A percentile compares a stretch with the other conserved stretches of the same genome.
These are phyloP conservation scores for Hortiboletus rubellus DNA, from an alignment of 1,284 basidiomycete species.

Conservation along the genomic window DNA sequence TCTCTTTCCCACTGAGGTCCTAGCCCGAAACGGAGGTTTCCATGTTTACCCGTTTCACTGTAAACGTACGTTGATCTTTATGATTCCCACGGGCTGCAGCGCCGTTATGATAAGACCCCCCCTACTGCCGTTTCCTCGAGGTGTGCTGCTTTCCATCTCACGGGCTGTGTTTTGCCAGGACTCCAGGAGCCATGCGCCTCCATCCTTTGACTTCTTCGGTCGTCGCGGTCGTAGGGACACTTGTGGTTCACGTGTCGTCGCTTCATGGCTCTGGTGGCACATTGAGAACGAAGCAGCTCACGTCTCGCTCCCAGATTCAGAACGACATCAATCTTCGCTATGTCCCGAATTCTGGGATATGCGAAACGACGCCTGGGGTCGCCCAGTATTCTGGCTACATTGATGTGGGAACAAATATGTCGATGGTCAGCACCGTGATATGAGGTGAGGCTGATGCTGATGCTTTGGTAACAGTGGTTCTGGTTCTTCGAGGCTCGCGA, in stretches of 20 bases:
- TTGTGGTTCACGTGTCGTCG: not conserved
- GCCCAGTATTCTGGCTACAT: constrained; percentile 69
- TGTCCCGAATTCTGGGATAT: constrained; percentile 65
- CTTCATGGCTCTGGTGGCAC: not conserved
- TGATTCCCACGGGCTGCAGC: no score
- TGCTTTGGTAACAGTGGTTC: constrained; percentile 50
- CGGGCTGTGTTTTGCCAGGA: not conserved
- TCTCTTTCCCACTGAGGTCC: no score
- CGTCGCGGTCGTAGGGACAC: not conserved
- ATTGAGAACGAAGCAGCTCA: not conserved
- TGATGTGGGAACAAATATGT: constrained; percentile 60
- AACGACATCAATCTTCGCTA: constrained; percentile 44
- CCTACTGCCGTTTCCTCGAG: not conserved
- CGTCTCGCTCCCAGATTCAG: constrained; percentile 22
- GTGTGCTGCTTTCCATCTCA: not conserved
- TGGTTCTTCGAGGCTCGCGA: constrained; percentile 71
- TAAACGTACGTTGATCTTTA: no score
- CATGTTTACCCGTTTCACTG: no score
- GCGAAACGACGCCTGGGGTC: constrained; percentile 70
- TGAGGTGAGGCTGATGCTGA: not conserved
- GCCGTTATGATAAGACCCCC: constrained; percentile 1
- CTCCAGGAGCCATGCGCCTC: constrained; percentile 17
- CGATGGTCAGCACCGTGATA: constrained; percentile 44
- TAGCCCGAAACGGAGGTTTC: no score
- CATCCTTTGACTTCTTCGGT: not conserved